Evolutionary conservation across 1,284 basidiomycete genomes (phyloP).

Genomic region (Ceratobasidium sp.): DNA sequence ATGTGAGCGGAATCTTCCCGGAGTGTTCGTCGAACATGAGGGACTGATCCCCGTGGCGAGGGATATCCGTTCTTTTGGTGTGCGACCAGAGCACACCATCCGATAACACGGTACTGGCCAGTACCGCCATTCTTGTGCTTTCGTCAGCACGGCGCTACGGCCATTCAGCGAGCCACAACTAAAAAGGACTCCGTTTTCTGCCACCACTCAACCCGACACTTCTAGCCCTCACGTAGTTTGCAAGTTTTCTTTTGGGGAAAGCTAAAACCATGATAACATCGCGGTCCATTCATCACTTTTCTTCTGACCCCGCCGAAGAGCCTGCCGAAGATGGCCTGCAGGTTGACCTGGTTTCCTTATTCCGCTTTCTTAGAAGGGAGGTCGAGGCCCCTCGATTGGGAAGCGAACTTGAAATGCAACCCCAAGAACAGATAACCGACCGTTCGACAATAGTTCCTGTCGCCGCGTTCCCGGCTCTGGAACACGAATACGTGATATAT

Average conservation of each 20-base stretch:
- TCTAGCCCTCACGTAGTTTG: no score
- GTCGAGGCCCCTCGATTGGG: neutral
- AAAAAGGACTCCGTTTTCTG: neutral
- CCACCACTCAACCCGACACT: neutral
- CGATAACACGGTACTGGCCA: neutral
- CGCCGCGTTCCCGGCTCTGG: neutral
- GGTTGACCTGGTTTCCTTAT: constrained; percentile 3
- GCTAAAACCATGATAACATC: neutral
- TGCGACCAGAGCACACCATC: constrained; percentile 24
- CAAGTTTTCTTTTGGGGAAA: neutral
- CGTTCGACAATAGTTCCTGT: neutral
- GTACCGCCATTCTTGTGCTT: neutral
- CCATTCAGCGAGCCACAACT: constrained; percentile 4
- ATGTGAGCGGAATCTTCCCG: neutral
- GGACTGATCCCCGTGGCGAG: neutral
- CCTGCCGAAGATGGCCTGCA: constrained; percentile 19
- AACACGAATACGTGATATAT: constrained; percentile 30
- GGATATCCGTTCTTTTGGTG: neutral
- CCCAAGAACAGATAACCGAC: neutral
- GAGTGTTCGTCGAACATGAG: neutral
- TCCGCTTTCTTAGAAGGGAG: neutral
- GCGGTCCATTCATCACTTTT: constrained; percentile 11
- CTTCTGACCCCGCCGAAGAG: neutral
- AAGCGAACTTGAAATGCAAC: neutral
- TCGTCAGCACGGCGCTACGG: constrained; percentile 7